phyloP scores from a whole-genome alignment of 108 stramenopile species.

The Parmales sp. region DNA sequence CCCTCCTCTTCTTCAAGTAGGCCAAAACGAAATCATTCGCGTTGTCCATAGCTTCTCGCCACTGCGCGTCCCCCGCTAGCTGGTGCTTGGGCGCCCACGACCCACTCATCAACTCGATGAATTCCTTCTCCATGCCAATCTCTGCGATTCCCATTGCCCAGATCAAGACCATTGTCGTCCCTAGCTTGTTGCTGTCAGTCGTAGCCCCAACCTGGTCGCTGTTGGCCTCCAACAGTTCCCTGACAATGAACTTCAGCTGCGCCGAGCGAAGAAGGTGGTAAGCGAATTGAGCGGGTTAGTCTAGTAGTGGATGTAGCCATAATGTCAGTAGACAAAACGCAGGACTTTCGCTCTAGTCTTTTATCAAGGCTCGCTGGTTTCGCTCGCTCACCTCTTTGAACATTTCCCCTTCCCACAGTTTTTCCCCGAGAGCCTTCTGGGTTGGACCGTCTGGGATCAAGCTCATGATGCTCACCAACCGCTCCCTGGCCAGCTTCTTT shows the following conservation, averaged over 20 bases:
- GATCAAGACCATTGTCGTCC: not conserved
- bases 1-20: not conserved
- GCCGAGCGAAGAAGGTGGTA: not conserved
- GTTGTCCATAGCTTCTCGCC: not conserved
- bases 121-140: not conserved
- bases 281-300: not conserved
- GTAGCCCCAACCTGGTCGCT: too few relatives aligned
- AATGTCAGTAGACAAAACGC: not conserved
- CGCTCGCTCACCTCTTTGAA: not conserved
- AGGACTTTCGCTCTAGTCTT: not conserved
- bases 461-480: not conserved
- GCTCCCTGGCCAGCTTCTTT: not conserved
- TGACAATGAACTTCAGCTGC: not conserved
- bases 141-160: not conserved
- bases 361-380: not conserved
- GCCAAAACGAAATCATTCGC: not conserved
- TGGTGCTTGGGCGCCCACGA: not conserved
- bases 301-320: not conserved
- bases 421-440: not conserved
- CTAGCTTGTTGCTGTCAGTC: not conserved
- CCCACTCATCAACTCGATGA: not conserved
- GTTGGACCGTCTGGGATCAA: not conserved
- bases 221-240: not conserved
- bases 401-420: not conserved
- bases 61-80: not conserved